phyloP scores from a whole-genome alignment of 2,329 filamentous ascomycete genomes.

The Pseudogymnoascus sp. region DNA sequence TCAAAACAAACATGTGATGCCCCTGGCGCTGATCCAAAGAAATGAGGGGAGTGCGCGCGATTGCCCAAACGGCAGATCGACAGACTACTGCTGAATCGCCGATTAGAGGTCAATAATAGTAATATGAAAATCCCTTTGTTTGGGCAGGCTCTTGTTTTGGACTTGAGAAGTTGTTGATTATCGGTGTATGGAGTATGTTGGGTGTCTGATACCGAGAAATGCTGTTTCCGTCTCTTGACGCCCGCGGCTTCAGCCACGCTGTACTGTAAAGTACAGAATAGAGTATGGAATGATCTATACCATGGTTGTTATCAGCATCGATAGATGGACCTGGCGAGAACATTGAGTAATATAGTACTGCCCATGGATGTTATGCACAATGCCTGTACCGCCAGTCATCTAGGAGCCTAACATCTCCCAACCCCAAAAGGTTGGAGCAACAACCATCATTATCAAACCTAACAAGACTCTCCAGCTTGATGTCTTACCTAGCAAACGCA shows the following conservation, averaged over 20 bases:
- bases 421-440: neutral
- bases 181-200: neutral
- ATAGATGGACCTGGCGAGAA: neutral
- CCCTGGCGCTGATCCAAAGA: neutral
- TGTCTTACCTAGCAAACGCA: slow-evolving; percentile 15
- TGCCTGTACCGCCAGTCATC: neutral
- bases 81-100: neutral
- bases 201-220: neutral
- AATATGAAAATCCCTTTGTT: neutral
- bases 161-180: neutral
- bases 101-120: slow-evolving; percentile 1
- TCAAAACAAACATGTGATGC: slow-evolving; percentile 3
- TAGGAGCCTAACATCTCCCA: neutral
- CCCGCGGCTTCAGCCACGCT: neutral
- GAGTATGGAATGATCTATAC: neutral
- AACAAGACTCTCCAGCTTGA: slow-evolving; percentile 7
- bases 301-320: neutral
- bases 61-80: slow-evolving; percentile 6
- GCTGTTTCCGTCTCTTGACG: neutral
- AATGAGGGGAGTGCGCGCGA: neutral
- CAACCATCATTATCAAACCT: neutral
- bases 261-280: neutral
- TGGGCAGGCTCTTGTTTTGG: neutral
- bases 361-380: neutral
- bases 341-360: neutral